These are phyloP conservation scores for Trichaptum fuscoviolaceum DNA, from an alignment of 768 basidiomycete genomes.

Conservation along the genomic window DNA sequence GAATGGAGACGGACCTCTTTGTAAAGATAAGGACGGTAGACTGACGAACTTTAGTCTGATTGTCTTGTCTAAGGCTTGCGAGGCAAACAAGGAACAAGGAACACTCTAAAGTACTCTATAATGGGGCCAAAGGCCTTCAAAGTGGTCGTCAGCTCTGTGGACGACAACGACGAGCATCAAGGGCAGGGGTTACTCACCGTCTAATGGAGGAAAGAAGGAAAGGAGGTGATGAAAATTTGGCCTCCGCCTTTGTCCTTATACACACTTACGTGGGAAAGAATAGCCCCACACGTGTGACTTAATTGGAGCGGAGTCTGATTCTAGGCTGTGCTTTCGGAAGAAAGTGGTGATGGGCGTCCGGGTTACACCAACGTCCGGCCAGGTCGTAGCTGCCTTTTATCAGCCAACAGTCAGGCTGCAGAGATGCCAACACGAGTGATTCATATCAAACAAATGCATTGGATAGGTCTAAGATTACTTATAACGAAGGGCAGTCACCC, in stretches of 20 bases:
- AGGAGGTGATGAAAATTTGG: conserved; percentile 15
- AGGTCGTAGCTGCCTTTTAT: background rate
- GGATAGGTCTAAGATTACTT: background rate
- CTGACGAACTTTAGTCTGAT: conserved; percentile 30
- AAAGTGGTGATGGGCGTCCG: background rate
- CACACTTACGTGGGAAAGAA: background rate
- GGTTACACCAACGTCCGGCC: background rate
- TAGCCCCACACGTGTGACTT: background rate
- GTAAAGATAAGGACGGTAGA: conserved; percentile 20
- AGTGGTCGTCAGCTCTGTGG: background rate
- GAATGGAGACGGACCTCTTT: conserved; percentile 33
- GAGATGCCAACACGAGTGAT: background rate
- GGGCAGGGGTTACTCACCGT: conserved; percentile 5
- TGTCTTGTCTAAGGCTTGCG: conserved; percentile 35
- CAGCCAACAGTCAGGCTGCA: background rate
- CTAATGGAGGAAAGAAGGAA: conserved; percentile 10
- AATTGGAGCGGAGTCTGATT: background rate
- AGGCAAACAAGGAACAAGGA: conserved; percentile 55
- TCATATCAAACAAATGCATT: background rate
- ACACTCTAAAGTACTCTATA: conserved; percentile 55
- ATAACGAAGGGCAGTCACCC: background rate
- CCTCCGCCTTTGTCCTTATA: conserved; percentile 1
- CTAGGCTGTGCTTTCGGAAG: background rate
- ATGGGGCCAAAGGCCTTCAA: conserved; percentile 32
- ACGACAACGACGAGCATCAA: conserved; percentile 6